phyloP scores from a whole-genome alignment of 106 monocot species.

The Allium sativum region DNA sequence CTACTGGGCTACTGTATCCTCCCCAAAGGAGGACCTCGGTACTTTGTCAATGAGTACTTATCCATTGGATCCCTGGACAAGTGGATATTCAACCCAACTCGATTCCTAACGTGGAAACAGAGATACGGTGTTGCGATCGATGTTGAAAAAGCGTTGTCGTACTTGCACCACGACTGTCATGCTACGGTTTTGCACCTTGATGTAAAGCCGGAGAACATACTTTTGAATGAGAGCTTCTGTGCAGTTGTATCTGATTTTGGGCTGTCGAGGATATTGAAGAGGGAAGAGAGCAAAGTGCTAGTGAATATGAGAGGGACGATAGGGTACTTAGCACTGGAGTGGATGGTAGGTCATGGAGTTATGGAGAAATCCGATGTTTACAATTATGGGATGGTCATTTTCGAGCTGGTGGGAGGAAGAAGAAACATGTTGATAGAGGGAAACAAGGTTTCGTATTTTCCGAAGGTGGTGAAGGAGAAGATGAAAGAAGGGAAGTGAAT shows the following conservation, averaged over 20 bases:
- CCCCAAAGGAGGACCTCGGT: slow-evolving; percentile 19
- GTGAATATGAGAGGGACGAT: slow-evolving; percentile 43
- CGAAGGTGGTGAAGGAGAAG: slow-evolving; percentile 37
- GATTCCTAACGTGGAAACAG: slow-evolving; percentile 24
- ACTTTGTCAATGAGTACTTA: slow-evolving; percentile 62
- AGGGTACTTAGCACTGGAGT: slow-evolving; percentile 70
- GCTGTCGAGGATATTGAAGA: slow-evolving; percentile 34
- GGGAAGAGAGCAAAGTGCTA: slow-evolving; percentile 32
- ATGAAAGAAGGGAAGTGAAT: slow-evolving; percentile 31
- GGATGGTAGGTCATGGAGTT: slow-evolving; percentile 28
- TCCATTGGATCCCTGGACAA: slow-evolving; percentile 46
- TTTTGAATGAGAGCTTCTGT: slow-evolving; percentile 38
- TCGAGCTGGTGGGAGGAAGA: slow-evolving; percentile 55
- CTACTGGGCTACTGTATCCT: slow-evolving; percentile 61
- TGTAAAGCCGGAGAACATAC: slow-evolving; percentile 65
- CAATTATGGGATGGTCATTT: slow-evolving; percentile 62
- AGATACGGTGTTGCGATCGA: slow-evolving; percentile 31
- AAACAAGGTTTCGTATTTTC: slow-evolving; percentile 37
- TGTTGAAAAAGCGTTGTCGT: slow-evolving; percentile 42
- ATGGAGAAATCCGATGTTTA: slow-evolving; percentile 57
- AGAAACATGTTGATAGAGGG: slow-evolving; percentile 20
- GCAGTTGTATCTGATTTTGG: slow-evolving; percentile 51
- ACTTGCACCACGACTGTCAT: slow-evolving; percentile 48
- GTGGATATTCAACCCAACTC: slow-evolving; percentile 31
- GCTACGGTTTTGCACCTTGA: slow-evolving; percentile 32